A percentile compares a stretch with the other conserved stretches of the same genome.
These are phyloP conservation scores for Anastatica hierochuntica DNA, from an alignment of 345 rosid species.

Conservation along the genomic window DNA sequence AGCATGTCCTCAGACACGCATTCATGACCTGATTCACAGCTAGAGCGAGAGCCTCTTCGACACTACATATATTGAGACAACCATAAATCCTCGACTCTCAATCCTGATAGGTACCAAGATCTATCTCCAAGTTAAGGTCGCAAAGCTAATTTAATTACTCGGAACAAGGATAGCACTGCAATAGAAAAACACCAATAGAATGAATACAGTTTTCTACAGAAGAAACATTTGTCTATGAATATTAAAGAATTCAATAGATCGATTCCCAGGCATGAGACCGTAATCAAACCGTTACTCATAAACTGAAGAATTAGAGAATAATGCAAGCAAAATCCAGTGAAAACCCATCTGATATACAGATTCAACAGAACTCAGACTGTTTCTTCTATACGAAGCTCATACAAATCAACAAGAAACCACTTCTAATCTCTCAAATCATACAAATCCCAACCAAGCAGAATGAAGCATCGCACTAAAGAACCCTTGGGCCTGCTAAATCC, in stretches of 20 bases:
- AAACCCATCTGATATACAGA: too few relatives aligned
- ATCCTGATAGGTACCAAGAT: conserved; percentile 1
- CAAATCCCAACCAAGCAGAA: too few relatives aligned
- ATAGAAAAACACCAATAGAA: neutral
- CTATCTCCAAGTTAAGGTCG: too few relatives aligned
- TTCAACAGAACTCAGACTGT: too few relatives aligned
- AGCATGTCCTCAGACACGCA: conserved; percentile 76
- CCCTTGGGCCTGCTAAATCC: too few relatives aligned
- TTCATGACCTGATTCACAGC: conserved; percentile 53
- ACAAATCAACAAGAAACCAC: too few relatives aligned
- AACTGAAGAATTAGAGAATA: too few relatives aligned
- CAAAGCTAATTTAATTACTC: conserved; percentile 2
- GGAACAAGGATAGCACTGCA: conserved; percentile 15
- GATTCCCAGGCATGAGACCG: neutral
- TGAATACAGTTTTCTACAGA: neutral
- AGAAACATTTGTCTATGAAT: neutral
- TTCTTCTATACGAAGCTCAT: too few relatives aligned
- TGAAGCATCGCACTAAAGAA: too few relatives aligned
- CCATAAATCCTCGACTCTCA: conserved; percentile 8
- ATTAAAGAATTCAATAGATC: neutral
- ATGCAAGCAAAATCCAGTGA: conserved; percentile 10
- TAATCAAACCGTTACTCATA: neutral
- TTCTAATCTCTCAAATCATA: too few relatives aligned
- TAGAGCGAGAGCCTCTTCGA: conserved; percentile 19
- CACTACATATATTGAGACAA: conserved; percentile 24